Conservation (phyloP, 2,329 filamentous ascomycete genomes). For the Tolypocladium ovalisporum region DNA sequence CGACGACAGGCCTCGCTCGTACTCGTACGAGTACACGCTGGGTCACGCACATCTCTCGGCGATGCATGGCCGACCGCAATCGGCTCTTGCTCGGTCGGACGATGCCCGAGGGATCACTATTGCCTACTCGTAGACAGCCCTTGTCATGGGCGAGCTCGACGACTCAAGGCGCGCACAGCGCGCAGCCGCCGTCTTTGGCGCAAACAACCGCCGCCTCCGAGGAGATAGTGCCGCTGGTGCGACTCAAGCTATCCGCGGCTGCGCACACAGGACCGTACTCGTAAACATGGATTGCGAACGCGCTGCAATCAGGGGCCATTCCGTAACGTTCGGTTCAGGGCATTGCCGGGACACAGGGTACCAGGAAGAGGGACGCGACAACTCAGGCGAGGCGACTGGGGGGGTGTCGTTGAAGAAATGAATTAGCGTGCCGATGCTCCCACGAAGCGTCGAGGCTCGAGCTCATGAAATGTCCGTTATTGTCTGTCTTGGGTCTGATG, state of each 20-base stretch:
- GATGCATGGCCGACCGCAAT: neutral
- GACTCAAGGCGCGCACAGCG: neutral
- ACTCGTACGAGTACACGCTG: neutral
- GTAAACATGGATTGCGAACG: neutral
- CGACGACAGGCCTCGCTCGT: neutral
- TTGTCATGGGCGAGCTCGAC: neutral
- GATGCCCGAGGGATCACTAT: neutral
- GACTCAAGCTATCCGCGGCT: neutral
- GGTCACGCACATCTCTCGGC: neutral
- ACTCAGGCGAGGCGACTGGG: neutral
- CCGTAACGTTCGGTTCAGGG: neutral
- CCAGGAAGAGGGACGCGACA: neutral
- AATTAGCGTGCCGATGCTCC: neutral
- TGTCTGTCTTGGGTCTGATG: neutral
- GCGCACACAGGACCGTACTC: neutral
- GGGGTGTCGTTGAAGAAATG: neutral
- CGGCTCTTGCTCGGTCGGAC: neutral
- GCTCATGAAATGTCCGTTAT: neutral
- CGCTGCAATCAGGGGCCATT: neutral
- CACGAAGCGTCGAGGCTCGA: neutral
- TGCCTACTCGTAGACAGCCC: neutral
- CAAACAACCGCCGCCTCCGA: neutral
- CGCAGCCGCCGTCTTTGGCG: neutral
- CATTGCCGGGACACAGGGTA: neutral
- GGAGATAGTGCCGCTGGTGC: neutral